phyloP scores from a whole-genome alignment of 2,329 filamentous ascomycete species.

The Ceratocystis lukuohia region DNA sequence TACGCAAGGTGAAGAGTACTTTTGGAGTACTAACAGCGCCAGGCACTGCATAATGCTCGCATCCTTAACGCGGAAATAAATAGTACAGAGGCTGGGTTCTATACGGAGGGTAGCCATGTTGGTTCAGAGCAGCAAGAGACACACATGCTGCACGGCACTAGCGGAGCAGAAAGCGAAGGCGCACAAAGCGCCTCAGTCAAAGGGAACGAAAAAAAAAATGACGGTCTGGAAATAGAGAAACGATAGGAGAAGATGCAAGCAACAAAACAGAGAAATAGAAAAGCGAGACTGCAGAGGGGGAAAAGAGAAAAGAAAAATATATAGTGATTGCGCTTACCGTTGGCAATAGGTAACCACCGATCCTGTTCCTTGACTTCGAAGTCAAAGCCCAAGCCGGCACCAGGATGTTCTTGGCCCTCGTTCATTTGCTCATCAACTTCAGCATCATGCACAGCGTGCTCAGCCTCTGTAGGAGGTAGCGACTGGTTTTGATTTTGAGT shows the following conservation, averaged over 20 bases:
- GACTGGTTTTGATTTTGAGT: conserved; percentile 47
- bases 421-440: conserved; percentile 94
- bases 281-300: no score
- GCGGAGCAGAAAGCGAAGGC: background rate
- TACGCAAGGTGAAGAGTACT: background rate
- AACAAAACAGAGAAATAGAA: conserved; percentile 22
- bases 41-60: background rate
- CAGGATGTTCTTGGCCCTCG: conserved; percentile 66
- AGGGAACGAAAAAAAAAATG: background rate
- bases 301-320: no score
- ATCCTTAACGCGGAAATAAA: background rate
- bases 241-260: conserved; percentile 13
- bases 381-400: conserved; percentile 65
- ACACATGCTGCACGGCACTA: background rate
- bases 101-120: background rate
- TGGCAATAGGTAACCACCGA: conserved; percentile 98
- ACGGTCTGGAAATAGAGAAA: conserved; percentile 22
- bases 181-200: background rate
- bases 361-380: conserved; percentile 99
- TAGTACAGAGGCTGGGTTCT: background rate
- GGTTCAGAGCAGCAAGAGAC: background rate
- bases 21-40: background rate
- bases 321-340: conserved; percentile 60
- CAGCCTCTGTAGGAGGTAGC: conserved; percentile 64
- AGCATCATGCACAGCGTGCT: conserved; percentile 69